Percentiles rank a stretch among this genome's conserved stretches.
phyloP scores from a whole-genome alignment of 2,329 filamentous ascomycete genomes.

The Zalaria obscura region DNA sequence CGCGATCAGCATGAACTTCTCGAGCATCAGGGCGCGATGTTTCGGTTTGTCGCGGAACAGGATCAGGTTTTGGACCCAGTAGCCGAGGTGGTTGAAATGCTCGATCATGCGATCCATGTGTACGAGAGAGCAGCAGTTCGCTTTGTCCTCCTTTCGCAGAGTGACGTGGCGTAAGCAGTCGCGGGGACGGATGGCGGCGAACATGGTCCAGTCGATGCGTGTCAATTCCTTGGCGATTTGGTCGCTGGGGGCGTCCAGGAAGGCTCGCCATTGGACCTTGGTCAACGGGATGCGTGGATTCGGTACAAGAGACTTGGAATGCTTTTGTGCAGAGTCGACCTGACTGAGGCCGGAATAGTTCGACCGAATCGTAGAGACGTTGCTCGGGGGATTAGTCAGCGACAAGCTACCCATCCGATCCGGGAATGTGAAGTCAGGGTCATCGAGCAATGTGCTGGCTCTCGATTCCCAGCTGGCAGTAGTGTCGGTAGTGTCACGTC shows the following conservation, averaged over 20 bases:
- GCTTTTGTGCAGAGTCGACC: conserved; percentile 64
- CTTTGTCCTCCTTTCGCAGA: conserved; percentile 43
- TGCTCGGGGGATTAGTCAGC: conserved; percentile 6
- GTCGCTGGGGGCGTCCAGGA: conserved; percentile 77
- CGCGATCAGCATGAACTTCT: conserved; percentile 91
- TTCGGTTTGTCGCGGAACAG: conserved; percentile 90
- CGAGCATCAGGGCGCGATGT: conserved; percentile 77
- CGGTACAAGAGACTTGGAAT: conserved; percentile 59
- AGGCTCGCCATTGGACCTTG: conserved; percentile 77
- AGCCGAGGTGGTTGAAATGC: conserved; percentile 52
- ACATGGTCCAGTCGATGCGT: conserved; percentile 96
- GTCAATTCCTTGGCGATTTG: conserved; percentile 84
- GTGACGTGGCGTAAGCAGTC: conserved; percentile 88
- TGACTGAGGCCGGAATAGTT: conserved; percentile 4
- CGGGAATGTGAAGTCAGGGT: conserved; percentile 14
- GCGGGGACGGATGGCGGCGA: conserved; percentile 82
- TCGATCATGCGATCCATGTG: conserved; percentile 91
- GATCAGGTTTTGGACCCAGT: conserved; percentile 38
- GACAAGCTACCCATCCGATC: conserved; percentile 16
- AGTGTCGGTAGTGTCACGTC: conserved; percentile 13
- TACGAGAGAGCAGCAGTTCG: conserved; percentile 47
- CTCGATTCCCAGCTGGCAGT: conserved; percentile 10
- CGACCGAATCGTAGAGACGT: neutral
- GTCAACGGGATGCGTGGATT: conserved; percentile 55
- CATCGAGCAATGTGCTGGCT: conserved; percentile 19